Conservation (phyloP, 2,329 filamentous ascomycete species). For the Camillea tinctor region DNA sequence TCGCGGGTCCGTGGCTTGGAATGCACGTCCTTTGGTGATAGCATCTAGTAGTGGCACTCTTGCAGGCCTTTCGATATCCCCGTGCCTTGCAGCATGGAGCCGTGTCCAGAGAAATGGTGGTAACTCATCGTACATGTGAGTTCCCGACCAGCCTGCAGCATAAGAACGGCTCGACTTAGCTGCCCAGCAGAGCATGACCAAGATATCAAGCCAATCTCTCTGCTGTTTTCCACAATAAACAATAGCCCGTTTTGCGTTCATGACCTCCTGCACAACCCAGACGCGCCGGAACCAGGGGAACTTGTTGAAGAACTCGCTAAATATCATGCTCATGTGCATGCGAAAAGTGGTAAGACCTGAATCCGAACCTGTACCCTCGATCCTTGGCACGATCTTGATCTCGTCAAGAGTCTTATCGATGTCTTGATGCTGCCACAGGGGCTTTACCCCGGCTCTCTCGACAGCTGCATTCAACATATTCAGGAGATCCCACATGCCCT, state of each 20-base stretch:
- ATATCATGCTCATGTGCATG: constrained; percentile 1
- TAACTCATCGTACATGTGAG: neutral
- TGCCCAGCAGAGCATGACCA: constrained; percentile 2
- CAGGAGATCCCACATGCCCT: constrained; percentile 4
- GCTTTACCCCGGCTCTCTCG: neutral
- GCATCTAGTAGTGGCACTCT: constrained; percentile 1
- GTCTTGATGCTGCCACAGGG: constrained; percentile 1
- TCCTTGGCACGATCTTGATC: neutral
- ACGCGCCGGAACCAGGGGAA: constrained; percentile 3
- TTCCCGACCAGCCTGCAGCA: neutral
- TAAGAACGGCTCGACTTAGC: constrained; percentile 3
- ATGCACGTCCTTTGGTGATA: constrained; percentile 1
- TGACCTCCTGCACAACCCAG: constrained; percentile 6
- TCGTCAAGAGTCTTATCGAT: constrained; percentile 1
- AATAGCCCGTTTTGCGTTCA: constrained; percentile 1
- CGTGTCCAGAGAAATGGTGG: constrained; percentile 4
- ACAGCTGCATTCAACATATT: constrained; percentile 1
- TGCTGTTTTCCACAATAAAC: constrained; percentile 1
- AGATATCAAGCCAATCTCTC: constrained; percentile 4
- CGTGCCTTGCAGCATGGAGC: constrained; percentile 1
- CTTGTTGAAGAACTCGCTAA: constrained; percentile 2
- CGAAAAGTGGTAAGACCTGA: neutral
- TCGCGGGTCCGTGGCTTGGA: constrained; percentile 2
- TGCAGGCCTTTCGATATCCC: neutral
- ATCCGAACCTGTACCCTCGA: neutral